Evolutionary conservation across 352 stramenopile genomes (phyloP), one percentile per base, ranked within the genome.

Genomic region (Pythium folliculosum): DNA sequence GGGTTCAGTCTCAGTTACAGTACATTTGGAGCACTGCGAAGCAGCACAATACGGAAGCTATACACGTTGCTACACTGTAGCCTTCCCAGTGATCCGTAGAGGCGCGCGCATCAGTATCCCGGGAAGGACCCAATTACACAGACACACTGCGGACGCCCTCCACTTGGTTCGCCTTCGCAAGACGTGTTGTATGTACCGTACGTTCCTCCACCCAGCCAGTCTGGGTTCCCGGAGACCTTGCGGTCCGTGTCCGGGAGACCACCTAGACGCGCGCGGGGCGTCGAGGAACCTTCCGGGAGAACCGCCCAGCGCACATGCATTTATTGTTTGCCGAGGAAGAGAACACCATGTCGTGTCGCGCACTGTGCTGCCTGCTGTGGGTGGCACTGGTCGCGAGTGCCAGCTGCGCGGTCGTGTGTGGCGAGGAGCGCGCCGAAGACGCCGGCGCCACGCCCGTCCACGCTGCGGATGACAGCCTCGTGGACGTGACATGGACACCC

Each of bases 401-500:
- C 51, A 44, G 9, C 40, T 47, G 12, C 14, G 14, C 40, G 5
- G 9, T 47, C 40, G 40, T 47, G 9, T 16, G 14, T 47, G 14
- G 40, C 40, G 40, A 19, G 5, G 9, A n/a, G 12, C 12, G 40
- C 25, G 30, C 51, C 6, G 51, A 57, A 57, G 51, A 57, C 25
- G 51, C 60, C 12, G 35, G 59, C 6, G 27, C 48, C 5, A 25
- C 35, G 22, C 35, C 49, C 7, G 49, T 67, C 16, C 61, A 62
- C 14, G 51, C 40, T 19, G 22, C 37, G 0, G 52, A 49, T 19
- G 43, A 30, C 13, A 17, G 4, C 8, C 14, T 21, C 0, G 43
- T 48, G 6, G 61, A 43, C 2, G 32, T 5, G 61, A 43, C 2
- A 23, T 12, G 27, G 51, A 60, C 61, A 45, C 30, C 61, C 12